Base-by-base conservation (phyloP, 768 basidiomycete genomes). In the Xerocomus potaroensis region DNA sequence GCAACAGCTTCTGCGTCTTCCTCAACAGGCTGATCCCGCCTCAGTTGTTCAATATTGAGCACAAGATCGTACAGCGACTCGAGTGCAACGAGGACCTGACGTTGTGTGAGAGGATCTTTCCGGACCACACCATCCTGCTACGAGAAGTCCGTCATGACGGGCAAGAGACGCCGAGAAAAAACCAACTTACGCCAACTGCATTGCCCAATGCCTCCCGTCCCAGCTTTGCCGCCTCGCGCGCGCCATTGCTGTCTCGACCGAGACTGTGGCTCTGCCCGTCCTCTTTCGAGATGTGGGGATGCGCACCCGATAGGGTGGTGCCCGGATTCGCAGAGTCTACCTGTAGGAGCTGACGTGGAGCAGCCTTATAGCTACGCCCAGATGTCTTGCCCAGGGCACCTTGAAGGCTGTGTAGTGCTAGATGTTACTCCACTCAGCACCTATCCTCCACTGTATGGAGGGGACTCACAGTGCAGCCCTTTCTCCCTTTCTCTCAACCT, bases 321-420 rank as follows among this genome's bases (percentile, higher is more conserved):
- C 64, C 57, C 10, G 69, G 57, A 50, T 71, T 68, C 29, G 68
- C 61, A 40, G 80, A 60, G 48, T 90, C 87, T 8, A 98, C 91
- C 64, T 98, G 92, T 4, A 99, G 77, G 21, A 98, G 80, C 50
- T 96, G 95, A 33, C 95, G 80, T 12, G 96, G 96, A n/a, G 94
- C 94, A 24, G 93, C 91, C 58, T 92, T 93, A 62, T 93, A 90
- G 50, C 92, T 94, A 46, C 95, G 76, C 21, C 91, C 87, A 29
- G 93, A 91, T 2, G 94, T 95, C 67, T 86, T 93, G 8, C 96
- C 96, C 4, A 99, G 77, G 8, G 93, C 96, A 45, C 95, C 94
- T 71, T 96, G 83, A 12, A 95, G 75, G 63, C 80, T 89, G 59
- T 84, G 83, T 16, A 83, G 58, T 35, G 82, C 86, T 88, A 41